Conservation (phyloP, 495 filamentous ascomycete species). For the Apiosordaria backusii region DNA sequence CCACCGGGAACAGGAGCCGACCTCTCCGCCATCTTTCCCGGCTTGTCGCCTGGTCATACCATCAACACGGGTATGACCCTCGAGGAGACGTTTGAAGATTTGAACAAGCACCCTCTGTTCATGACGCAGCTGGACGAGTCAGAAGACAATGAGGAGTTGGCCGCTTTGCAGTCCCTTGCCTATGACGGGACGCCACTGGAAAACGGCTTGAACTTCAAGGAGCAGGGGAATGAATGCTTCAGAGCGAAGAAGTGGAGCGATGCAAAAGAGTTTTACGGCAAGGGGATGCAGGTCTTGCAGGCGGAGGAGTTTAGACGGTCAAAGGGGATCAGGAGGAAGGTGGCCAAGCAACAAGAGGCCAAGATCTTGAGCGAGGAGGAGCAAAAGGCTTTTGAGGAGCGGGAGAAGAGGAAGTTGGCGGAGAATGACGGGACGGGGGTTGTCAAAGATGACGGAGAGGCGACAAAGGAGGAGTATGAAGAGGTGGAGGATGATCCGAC, state of each 20-base stretch:
- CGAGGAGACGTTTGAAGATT: slow-evolving; percentile 67
- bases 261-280: slow-evolving; percentile 87
- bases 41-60: slow-evolving; percentile 56
- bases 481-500: slow-evolving; percentile 41
- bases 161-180: slow-evolving; percentile 82
- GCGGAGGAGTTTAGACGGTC: slow-evolving; percentile 50
- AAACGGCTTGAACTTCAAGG: slow-evolving; percentile 71
- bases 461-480: slow-evolving; percentile 4
- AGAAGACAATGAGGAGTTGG: slow-evolving; percentile 69
- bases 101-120: slow-evolving; percentile 85
- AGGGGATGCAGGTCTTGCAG: slow-evolving; percentile 66
- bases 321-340: slow-evolving; percentile 17
- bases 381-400: background rate
- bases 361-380: slow-evolving; percentile 22
- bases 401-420: slow-evolving; percentile 22
- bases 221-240: slow-evolving; percentile 87
- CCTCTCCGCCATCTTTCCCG: slow-evolving; percentile 28
- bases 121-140: slow-evolving; percentile 76
- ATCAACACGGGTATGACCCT: slow-evolving; percentile 58
- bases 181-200: slow-evolving; percentile 89
- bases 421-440: slow-evolving; percentile 11
- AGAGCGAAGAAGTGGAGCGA: slow-evolving; percentile 69
- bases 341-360: slow-evolving; percentile 17
- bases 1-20: slow-evolving; percentile 8
- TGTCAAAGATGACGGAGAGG: slow-evolving; percentile 25